Conservation (phyloP, 2,329 filamentous ascomycete species). For the Grosmannia clavigera region DNA sequence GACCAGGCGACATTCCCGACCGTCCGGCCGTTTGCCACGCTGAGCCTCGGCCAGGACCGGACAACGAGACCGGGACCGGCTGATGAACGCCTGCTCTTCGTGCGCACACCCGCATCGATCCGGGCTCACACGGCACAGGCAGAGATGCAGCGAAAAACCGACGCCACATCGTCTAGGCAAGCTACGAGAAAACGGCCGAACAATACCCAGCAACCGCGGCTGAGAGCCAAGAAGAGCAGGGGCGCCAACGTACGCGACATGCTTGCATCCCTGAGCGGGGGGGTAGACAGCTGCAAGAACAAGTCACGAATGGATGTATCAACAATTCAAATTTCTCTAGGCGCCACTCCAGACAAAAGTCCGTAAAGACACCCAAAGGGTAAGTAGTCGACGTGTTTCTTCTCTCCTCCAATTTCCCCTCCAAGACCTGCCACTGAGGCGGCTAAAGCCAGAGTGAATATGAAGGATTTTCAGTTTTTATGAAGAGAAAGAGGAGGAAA, state of each 20-base stretch:
- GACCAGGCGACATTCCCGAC: neutral
- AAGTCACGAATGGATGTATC: constrained; percentile 17
- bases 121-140: neutral
- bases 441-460: constrained; percentile 56
- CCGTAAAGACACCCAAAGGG: constrained; percentile 34
- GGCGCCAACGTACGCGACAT: neutral
- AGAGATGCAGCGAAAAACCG: neutral
- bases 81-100: neutral
- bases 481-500: constrained; percentile 18
- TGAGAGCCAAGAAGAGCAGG: neutral
- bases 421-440: constrained; percentile 43
- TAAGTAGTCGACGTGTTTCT: constrained; percentile 39
- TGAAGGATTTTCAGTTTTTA: constrained; percentile 39
- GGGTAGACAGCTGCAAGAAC: neutral
- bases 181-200: neutral
- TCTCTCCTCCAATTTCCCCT: constrained; percentile 61
- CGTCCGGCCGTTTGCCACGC: neutral
- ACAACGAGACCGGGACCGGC: neutral
- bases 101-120: neutral
- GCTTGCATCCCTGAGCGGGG: neutral
- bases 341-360: constrained; percentile 17
- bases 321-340: constrained; percentile 23
- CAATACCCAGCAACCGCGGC: neutral
- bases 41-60: neutral
- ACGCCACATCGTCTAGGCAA: neutral